Percentiles rank a stretch among this genome's conserved stretches.
Conservation (phyloP, 345 rosid genomes). For the Cardamine resedifolia region DNA sequence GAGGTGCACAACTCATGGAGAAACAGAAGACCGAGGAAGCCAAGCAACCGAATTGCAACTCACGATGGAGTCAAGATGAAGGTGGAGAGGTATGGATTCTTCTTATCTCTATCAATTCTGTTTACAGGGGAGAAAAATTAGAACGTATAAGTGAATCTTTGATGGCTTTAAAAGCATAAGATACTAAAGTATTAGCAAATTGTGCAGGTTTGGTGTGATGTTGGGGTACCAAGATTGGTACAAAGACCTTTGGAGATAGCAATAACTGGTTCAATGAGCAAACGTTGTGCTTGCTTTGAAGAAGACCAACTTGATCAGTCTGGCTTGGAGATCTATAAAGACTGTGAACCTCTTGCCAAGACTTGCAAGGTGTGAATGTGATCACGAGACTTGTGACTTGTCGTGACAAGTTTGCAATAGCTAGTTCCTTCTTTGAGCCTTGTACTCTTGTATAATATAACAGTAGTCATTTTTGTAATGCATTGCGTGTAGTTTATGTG, state of each 20-base stretch:
- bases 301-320: conserved; percentile 66
- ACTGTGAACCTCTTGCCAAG: conserved; percentile 69
- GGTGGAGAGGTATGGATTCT: conserved; percentile 72
- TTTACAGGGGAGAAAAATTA: neutral
- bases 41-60: conserved; percentile 81
- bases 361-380: conserved; percentile 67
- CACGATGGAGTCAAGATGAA: conserved; percentile 90
- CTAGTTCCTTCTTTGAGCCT: conserved; percentile 11
- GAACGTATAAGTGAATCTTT: neutral
- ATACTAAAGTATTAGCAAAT: neutral
- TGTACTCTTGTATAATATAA: conserved; percentile 20
- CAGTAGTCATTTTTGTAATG: neutral
- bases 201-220: conserved; percentile 90
- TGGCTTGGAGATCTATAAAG: conserved; percentile 77
- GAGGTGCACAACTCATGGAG: conserved; percentile 91
- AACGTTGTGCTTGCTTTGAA: conserved; percentile 82
- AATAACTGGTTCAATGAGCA: conserved; percentile 87
- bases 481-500: conserved; percentile 18
- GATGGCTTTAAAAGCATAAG: neutral
- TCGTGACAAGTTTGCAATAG: conserved; percentile 10
- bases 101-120: neutral
- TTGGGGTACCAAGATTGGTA: conserved; percentile 80
- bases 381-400: neutral
- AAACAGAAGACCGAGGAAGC: conserved; percentile 92
- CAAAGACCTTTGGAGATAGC: conserved; percentile 90